Base-by-base conservation (phyloP, 768 basidiomycete genomes). In the Chlorophyllum brunneum region DNA sequence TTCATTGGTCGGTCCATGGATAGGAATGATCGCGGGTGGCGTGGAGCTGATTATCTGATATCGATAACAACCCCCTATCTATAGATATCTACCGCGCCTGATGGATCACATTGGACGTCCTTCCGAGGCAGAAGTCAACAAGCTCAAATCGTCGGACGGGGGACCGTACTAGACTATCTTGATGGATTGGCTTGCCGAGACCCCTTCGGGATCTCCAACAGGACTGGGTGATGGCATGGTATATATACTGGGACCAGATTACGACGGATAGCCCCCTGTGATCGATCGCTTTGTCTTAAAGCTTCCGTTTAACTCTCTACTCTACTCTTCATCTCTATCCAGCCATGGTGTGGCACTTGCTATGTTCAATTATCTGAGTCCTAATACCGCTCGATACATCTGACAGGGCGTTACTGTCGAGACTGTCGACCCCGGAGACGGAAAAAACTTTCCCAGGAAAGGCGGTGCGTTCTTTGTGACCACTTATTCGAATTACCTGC, bases 381-480 rank as follows among this genome's bases (percentile, higher is more conserved):
- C 18, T 44, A 11, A 44, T 44, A n/a, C 16, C 10, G 27, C 38
- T 50, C 39, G 49, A 39, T 43, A 27, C 13, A 38, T 44, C 38
- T 33, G 46, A 2, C 59, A 90, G 89, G 88, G 89, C 67, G 88
- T 92, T 55, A 80, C 72, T 41, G 70, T 94, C 62, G 74, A 88
- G 52, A 63, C 61, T 36, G 60, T 88, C 59, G 43, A 58, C n/a
- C 56, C 75, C 24, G 91, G 89, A 38, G 85, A 92, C 68, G 78
- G 79, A 54, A 54, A 56, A 48, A 76, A 42, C 59, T 91, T 77
- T 71, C 91, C 92, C 40, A 80, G 80, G 73, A 65, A 59, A 56
- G 86, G 88, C 55, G 88, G 90, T 88, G 61, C 47, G 85, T 75
- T 8, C 38, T 43, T 26, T 34, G 55, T 51, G 56, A 46, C 44